Evolutionary conservation across 345 rosid genomes (phyloP).

Genomic region (Pugionium cornutum): DNA sequence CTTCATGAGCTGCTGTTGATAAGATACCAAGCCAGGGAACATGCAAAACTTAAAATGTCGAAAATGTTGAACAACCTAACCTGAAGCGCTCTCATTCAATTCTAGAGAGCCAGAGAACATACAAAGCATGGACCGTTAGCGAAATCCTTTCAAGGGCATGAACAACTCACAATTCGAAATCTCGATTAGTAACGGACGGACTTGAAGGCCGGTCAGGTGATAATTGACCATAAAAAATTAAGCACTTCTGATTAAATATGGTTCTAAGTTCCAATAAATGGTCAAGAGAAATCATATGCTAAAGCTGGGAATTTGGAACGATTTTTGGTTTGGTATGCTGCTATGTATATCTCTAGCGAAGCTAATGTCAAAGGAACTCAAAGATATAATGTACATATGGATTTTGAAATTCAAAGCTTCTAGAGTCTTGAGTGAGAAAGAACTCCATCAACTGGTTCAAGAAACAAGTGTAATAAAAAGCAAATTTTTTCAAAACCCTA

Average conservation of each 20-base stretch:
- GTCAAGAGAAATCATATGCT: neutral
- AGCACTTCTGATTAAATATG: no score
- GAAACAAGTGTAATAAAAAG: conserved; percentile 19
- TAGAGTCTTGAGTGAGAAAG: conserved; percentile 14
- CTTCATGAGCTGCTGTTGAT: neutral
- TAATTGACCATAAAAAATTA: no score
- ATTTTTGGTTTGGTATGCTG: neutral
- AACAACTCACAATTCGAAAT: no score
- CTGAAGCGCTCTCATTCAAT: no score
- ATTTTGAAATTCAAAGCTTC: conserved; percentile 4
- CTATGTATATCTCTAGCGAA: neutral
- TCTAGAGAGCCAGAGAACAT: no score
- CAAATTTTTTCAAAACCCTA: conserved; percentile 28
- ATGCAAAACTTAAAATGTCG: no score
- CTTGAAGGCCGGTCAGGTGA: no score
- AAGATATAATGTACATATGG: neutral
- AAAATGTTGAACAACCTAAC: no score
- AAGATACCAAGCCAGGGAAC: no score
- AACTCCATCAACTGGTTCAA: conserved; percentile 27
- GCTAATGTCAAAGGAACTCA: neutral
- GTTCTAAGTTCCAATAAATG: neutral
- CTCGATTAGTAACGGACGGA: no score
- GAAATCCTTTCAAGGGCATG: no score
- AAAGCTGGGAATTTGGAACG: neutral
- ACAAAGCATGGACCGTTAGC: no score